Conservation (phyloP, 768 basidiomycete genomes). For the Lactarius sp. region DNA sequence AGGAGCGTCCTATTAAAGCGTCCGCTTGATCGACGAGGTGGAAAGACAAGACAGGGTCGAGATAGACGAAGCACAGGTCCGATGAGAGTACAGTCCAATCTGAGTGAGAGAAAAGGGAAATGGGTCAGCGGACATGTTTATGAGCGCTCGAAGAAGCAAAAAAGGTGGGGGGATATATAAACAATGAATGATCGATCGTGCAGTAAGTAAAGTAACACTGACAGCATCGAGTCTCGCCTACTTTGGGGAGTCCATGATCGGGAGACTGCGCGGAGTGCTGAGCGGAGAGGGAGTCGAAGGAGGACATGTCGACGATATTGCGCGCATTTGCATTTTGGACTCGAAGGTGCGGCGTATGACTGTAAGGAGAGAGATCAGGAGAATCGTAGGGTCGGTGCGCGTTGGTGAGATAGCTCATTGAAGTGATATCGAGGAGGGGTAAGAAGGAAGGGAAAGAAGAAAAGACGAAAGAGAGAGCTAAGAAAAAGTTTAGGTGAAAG, state of each 20-base stretch:
- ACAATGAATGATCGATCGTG: conserved; percentile 36
- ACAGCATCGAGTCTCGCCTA: conserved; percentile 77
- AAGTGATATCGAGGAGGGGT: conserved; percentile 10
- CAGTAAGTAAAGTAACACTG: conserved; percentile 35
- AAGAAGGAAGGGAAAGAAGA: conserved; percentile 25
- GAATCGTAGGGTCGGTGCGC: conserved; percentile 31
- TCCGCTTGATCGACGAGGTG: conserved; percentile 72
- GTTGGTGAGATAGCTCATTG: conserved; percentile 34
- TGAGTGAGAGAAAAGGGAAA: conserved; percentile 34
- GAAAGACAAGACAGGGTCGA: conserved; percentile 70
- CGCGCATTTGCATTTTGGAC: conserved; percentile 21
- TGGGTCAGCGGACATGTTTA: conserved; percentile 26
- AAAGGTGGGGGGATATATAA: conserved; percentile 38
- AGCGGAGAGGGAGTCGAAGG: conserved; percentile 36
- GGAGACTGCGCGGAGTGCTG: conserved; percentile 30
- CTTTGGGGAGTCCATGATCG: conserved; percentile 34
- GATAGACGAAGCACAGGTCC: conserved; percentile 72
- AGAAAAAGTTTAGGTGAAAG: conserved; percentile 22
- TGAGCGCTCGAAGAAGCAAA: conserved; percentile 29
- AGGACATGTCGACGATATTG: conserved; percentile 28
- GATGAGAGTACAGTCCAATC: conserved; percentile 82
- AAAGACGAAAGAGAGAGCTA: conserved; percentile 9
- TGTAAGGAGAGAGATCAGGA: conserved; percentile 29
- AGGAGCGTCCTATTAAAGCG: conserved; percentile 61
- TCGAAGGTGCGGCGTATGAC: conserved; percentile 26